A percentile compares a stretch with the other conserved stretches of the same genome.
phyloP scores from a whole-genome alignment of 768 basidiomycete genomes.

The Naganishia randhawae region DNA sequence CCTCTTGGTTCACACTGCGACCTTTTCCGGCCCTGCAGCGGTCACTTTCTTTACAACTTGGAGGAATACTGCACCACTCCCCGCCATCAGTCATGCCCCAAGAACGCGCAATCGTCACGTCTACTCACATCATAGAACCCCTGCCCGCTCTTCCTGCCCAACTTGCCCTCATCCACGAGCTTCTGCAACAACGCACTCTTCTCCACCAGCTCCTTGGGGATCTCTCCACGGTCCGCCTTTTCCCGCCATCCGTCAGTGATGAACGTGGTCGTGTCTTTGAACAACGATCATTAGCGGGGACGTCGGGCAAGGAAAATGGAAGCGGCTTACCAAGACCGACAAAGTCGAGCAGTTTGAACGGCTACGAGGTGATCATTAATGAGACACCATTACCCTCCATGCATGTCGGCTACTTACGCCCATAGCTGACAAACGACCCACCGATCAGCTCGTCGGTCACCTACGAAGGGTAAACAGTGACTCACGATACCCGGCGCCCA shows the following conservation, averaged over 20 bases:
- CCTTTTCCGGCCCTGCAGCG: background rate
- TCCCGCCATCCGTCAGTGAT: constrained; percentile 53
- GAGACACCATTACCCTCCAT: background rate
- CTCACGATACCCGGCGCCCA: constrained; percentile 53
- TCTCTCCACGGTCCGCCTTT: constrained; percentile 48
- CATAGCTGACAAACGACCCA: constrained; percentile 40
- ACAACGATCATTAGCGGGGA: constrained; percentile 6
- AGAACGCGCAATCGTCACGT: background rate
- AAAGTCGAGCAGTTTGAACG: constrained; percentile 51
- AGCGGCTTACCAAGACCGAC: constrained; percentile 51
- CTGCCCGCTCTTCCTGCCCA: constrained; percentile 53
- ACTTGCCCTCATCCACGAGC: constrained; percentile 51
- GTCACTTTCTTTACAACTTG: constrained; percentile 14
- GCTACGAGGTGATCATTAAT: constrained; percentile 31
- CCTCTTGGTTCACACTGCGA: background rate
- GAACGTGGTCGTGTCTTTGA: constrained; percentile 48
- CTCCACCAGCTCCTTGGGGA: constrained; percentile 46
- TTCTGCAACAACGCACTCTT: constrained; percentile 49
- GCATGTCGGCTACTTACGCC: constrained; percentile 36
- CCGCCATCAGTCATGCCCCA: background rate
- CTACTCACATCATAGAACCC: constrained; percentile 52
- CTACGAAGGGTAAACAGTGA: constrained; percentile 22
- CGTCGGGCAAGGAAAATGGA: background rate
- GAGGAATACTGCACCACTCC: background rate
- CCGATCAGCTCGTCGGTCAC: background rate